Percentiles rank a stretch among this genome's conserved stretches.
Conservation (phyloP, 169 alveolate species). For the Babesia bovis region DNA sequence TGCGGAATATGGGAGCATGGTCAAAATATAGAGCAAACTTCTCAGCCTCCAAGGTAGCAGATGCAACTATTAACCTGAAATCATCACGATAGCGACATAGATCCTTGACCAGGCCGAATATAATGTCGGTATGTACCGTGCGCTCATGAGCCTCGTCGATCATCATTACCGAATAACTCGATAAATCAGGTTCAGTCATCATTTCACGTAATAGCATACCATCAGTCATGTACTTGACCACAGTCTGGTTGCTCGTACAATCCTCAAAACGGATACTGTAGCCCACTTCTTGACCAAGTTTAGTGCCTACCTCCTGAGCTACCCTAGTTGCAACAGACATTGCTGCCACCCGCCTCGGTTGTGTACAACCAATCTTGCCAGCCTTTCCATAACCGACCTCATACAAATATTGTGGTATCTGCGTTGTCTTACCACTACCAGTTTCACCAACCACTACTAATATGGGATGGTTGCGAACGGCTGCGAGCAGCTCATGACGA, state of each 20-base stretch:
- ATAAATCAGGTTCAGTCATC: slow-evolving; percentile 93
- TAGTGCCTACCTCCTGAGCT: slow-evolving; percentile 95
- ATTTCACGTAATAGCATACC: slow-evolving; percentile 98
- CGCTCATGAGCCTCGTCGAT: slow-evolving; percentile 99
- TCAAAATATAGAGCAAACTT: slow-evolving; percentile 96
- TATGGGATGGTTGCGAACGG: slow-evolving; percentile 89
- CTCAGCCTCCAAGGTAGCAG: slow-evolving; percentile 99
- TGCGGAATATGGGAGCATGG: slow-evolving; percentile 90
- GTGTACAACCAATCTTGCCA: slow-evolving; percentile 97
- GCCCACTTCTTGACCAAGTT: slow-evolving; percentile 97
- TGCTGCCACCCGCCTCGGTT: slow-evolving; percentile 99
- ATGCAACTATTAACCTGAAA: slow-evolving; percentile 87
- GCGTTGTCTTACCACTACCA: slow-evolving; percentile 99
- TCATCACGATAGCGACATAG: slow-evolving; percentile 84
- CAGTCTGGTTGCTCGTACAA: slow-evolving; percentile 93
- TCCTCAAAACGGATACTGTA: slow-evolving; percentile 95
- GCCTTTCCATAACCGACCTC: slow-evolving; percentile 94
- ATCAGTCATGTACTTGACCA: slow-evolving; percentile 98
- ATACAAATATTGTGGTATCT: slow-evolving; percentile 95
- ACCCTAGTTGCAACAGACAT: slow-evolving; percentile 99
- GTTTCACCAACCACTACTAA: slow-evolving; percentile 98
- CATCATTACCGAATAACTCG: slow-evolving; percentile 91
- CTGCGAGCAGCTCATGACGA: slow-evolving; percentile 89
- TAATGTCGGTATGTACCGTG: slow-evolving; percentile 98
- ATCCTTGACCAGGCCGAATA: slow-evolving; percentile 96